A percentile compares a stretch with the other conserved stretches of the same genome.
Evolutionary conservation across 805 yeast genomes (phyloP).

Genomic region (Wickerhamomyces sydowiorum): DNA sequence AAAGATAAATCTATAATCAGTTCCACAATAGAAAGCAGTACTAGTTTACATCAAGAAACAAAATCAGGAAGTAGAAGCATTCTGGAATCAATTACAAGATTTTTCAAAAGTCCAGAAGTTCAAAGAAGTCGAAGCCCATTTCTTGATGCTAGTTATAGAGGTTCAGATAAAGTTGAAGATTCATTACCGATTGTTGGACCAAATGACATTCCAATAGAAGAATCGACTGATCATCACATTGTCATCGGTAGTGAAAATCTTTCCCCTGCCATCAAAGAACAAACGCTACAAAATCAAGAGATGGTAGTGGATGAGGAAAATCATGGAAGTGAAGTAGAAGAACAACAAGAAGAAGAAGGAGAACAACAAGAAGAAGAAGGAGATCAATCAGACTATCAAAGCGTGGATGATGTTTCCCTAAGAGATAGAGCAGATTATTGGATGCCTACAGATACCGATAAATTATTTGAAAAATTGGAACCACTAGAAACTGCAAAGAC

Average conservation of each 20-base stretch:
- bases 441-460: conserved; percentile 25
- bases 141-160: conserved; percentile 15
- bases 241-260: not conserved
- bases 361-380: too few relatives aligned
- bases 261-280: not conserved
- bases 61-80: conserved; percentile 6
- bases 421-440: conserved; percentile 10
- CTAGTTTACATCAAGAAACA: not conserved
- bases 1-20: not conserved
- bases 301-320: conserved; percentile 2
- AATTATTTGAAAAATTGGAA: conserved; percentile 18
- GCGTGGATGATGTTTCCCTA: too few relatives aligned
- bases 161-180: conserved; percentile 10
- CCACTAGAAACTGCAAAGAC: conserved; percentile 29
- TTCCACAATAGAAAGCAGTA: not conserved
- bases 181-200: conserved; percentile 3
- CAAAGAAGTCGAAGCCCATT: conserved; percentile 22
- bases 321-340: too few relatives aligned
- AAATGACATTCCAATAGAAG: conserved; percentile 23
- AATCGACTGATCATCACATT: conserved; percentile 23
- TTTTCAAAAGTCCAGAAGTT: conserved; percentile 13
- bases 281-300: not conserved
- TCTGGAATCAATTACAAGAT: conserved; percentile 12
- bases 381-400: not conserved
- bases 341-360: too few relatives aligned